Evolutionary conservation across 768 basidiomycete species (phyloP).

Genomic region (Xanthoconium purpureum): DNA sequence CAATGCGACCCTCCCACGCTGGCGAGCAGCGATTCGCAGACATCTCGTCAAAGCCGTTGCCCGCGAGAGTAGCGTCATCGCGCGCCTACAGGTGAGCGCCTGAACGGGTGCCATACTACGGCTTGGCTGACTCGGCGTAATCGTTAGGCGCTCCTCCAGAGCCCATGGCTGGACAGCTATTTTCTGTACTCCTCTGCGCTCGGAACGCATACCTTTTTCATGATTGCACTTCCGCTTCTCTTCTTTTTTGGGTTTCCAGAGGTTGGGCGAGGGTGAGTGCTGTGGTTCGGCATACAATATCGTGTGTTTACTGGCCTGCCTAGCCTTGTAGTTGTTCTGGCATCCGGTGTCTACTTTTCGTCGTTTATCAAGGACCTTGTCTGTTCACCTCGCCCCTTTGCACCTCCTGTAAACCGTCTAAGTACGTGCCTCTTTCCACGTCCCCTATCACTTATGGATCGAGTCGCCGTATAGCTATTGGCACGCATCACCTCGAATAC

Average conservation of each 20-base stretch:
- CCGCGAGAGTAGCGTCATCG: constrained; percentile 60
- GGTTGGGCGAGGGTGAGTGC: constrained; percentile 68
- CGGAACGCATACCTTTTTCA: constrained; percentile 91
- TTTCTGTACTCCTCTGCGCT: constrained; percentile 81
- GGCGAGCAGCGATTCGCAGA: constrained; percentile 61
- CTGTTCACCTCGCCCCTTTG: constrained; percentile 86
- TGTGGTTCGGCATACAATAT: neutral
- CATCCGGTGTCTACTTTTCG: constrained; percentile 80
- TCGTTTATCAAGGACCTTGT: constrained; percentile 87
- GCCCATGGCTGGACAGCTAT: constrained; percentile 70
- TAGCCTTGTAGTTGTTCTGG: constrained; percentile 68
- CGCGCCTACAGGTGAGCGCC: constrained; percentile 61
- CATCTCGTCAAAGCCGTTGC: constrained; percentile 50
- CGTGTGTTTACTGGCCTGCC: neutral
- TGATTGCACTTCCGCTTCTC: constrained; percentile 78
- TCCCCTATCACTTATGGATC: neutral
- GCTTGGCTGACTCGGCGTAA: constrained; percentile 8
- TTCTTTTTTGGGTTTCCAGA: constrained; percentile 85
- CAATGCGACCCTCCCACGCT: constrained; percentile 56
- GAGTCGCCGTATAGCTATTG: constrained; percentile 50
- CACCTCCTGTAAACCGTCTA: constrained; percentile 87
- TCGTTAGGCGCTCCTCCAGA: constrained; percentile 50
- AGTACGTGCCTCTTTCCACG: constrained; percentile 46
- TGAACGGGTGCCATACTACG: neutral
- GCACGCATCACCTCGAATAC: constrained; percentile 82